Evolutionary conservation across 331 rosid genomes (phyloP), one percentile per base, ranked within the genome.

Genomic region (Acacia concinna): DNA sequence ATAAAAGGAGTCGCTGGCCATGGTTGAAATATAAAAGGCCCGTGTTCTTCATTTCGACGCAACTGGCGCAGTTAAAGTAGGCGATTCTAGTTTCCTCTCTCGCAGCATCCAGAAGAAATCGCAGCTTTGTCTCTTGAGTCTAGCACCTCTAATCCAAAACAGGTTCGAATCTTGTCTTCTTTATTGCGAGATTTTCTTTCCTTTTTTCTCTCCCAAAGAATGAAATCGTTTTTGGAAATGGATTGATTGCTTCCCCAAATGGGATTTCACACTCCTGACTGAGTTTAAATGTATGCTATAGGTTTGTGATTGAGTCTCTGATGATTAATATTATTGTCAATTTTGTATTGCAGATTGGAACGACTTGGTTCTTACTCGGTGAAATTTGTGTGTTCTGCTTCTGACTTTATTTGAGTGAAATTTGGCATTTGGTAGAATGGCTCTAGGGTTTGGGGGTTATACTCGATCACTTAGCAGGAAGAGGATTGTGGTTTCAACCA

Each of bases 381-480:
- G 44, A 71, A 49, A 73, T 73, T 73, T n/a, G 67, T 34, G 66
- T 20, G 4, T 8, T 21, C 13, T 46, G 30, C 43, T 71, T 35
- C 38, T 9, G 54, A 34, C 3, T 32, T 32, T n/a, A n/a, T 51
- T 23, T 32, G 56, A 20, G 34, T 52, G 43, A 44, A 52, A 6
- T 60, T 60, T 35, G 35, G 17, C 37, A 14, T 10, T 68, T 44
- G 28, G 49, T 0, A 68, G 35, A 0, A 78, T 85, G 70, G 56
- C 72, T 64, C 63, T 88, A 76, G 95, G 87, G 78, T 80, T 78
- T 64, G 91, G 87, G 43, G 82, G 83, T 49, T 89, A 46, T 46
- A 28, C 90, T 8, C 84, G 87, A 62, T 32, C 84, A 21, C 41
- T 85, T 6, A 85, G 92, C 86, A 89, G 91, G 84, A 94, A 92